phyloP scores from a whole-genome alignment of 1,284 basidiomycete genomes.

The Leccinum glutinopallens region DNA sequence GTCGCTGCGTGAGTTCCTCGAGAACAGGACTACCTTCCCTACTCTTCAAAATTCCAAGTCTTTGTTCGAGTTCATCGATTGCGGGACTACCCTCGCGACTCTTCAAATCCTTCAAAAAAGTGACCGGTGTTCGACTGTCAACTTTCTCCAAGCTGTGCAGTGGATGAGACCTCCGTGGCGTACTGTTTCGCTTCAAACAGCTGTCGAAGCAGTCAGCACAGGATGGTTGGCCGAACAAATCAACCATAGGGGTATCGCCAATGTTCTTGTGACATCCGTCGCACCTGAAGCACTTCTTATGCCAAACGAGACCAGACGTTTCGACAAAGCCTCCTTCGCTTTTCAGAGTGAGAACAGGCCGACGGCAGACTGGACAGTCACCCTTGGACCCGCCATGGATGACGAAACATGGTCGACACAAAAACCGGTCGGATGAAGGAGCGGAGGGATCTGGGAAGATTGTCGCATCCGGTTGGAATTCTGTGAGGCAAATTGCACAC shows the following conservation, averaged over 20 bases:
- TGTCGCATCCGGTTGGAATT: slow-evolving; percentile 77
- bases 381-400: slow-evolving; percentile 75
- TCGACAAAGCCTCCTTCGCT: slow-evolving; percentile 77
- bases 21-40: slow-evolving; percentile 65
- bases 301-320: slow-evolving; percentile 69
- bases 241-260: slow-evolving; percentile 73
- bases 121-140: slow-evolving; percentile 43
- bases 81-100: slow-evolving; percentile 54
- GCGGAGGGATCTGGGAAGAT: slow-evolving; percentile 75
- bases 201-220: slow-evolving; percentile 77
- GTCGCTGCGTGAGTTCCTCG: slow-evolving; percentile 55
- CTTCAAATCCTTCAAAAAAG: slow-evolving; percentile 39
- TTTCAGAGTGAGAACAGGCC: slow-evolving; percentile 71
- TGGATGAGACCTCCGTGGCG: slow-evolving; percentile 42
- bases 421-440: slow-evolving; percentile 50
- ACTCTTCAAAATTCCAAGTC: slow-evolving; percentile 54
- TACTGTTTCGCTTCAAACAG: slow-evolving; percentile 58
- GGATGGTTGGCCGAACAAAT: slow-evolving; percentile 75
- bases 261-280: slow-evolving; percentile 71
- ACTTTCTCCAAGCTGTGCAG: slow-evolving; percentile 31
- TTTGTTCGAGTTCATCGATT: slow-evolving; percentile 57
- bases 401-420: slow-evolving; percentile 73
- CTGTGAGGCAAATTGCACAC: slow-evolving; percentile 62
- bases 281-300: slow-evolving; percentile 77
- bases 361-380: slow-evolving; percentile 61